Conservation (phyloP, 768 basidiomycete genomes). For the Daedalea quercina region DNA sequence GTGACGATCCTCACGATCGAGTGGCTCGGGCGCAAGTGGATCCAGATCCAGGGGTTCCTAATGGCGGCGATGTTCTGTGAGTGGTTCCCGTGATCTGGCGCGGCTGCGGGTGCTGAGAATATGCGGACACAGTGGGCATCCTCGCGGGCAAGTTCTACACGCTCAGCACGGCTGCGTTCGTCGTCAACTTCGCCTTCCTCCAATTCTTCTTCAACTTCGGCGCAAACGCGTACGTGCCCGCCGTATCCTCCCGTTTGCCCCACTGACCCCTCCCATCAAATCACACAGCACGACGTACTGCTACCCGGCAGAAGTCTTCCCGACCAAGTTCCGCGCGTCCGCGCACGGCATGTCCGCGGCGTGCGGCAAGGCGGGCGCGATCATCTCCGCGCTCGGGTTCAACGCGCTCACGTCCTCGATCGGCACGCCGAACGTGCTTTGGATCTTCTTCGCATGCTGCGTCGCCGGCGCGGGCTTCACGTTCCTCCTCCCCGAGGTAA, state of each 20-base stretch:
- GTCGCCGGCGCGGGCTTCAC: conserved; percentile 47
- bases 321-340: conserved; percentile 64
- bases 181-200: conserved; percentile 66
- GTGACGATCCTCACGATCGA: conserved; percentile 64
- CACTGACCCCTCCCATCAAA: neutral
- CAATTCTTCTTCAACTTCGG: conserved; percentile 87
- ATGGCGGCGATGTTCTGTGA: conserved; percentile 61
- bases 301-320: conserved; percentile 77
- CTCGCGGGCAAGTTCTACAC: conserved; percentile 58
- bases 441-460: conserved; percentile 70
- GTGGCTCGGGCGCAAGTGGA: conserved; percentile 65
- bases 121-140: conserved; percentile 43
- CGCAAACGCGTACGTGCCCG: conserved; percentile 52
- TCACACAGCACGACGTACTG: conserved; percentile 25
- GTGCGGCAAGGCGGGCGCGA: conserved; percentile 68
- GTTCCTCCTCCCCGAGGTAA: conserved; percentile 45
- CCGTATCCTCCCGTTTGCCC: neutral
- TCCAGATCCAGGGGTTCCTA: conserved; percentile 73
- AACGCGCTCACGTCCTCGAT: conserved; percentile 53
- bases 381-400: conserved; percentile 70
- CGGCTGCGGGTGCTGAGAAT: too few species aligned
- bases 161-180: conserved; percentile 53
- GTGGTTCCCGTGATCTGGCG: conserved; percentile 9
- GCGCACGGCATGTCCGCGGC: conserved; percentile 77
- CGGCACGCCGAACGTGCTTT: conserved; percentile 59